Evolutionary conservation across 202 grass and related monocot genomes (phyloP).

Genomic region (Panicum virgatum): DNA sequence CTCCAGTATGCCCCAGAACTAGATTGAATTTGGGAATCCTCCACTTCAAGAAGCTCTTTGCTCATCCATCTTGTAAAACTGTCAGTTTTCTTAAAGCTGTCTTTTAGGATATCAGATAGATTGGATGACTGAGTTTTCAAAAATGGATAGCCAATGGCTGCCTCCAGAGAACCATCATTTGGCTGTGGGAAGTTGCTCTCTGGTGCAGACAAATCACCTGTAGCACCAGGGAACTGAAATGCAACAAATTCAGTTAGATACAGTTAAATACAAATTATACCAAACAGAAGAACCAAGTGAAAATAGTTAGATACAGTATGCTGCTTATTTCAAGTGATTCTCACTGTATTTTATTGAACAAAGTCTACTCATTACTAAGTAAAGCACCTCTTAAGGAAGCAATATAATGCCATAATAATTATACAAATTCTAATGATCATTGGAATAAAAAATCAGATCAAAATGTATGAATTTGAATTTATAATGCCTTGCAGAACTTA

Average conservation of each 20-base stretch:
- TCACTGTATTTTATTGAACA: neutral
- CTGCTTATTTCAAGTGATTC: conserved; percentile 11
- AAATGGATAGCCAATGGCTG: conserved; percentile 27
- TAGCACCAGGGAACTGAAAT: conserved; percentile 41
- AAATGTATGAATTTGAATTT: neutral
- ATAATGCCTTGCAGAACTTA: neutral
- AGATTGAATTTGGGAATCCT: conserved; percentile 61
- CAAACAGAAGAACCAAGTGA: neutral
- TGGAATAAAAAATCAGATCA: neutral
- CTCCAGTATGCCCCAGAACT: conserved; percentile 61
- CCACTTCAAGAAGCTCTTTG: conserved; percentile 71
- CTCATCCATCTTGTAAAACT: conserved; percentile 90
- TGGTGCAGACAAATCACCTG: conserved; percentile 38
- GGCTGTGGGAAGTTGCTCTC: conserved; percentile 22
- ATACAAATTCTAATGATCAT: neutral
- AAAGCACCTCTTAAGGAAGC: neutral
- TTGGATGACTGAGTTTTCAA: conserved; percentile 43
- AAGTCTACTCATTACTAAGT: neutral
- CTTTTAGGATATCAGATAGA: conserved; percentile 52
- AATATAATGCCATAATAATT: neutral
- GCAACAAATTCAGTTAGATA: conserved; percentile 11
- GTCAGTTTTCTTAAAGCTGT: conserved; percentile 73
- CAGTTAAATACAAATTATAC: neutral
- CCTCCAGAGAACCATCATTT: conserved; percentile 50
- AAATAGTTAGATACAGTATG: neutral